Percentiles rank a stretch among this genome's conserved stretches.
These are phyloP conservation scores for Trichoderma simmonsii DNA, from an alignment of 2,329 filamentous ascomycete species.

Conservation along the genomic window DNA sequence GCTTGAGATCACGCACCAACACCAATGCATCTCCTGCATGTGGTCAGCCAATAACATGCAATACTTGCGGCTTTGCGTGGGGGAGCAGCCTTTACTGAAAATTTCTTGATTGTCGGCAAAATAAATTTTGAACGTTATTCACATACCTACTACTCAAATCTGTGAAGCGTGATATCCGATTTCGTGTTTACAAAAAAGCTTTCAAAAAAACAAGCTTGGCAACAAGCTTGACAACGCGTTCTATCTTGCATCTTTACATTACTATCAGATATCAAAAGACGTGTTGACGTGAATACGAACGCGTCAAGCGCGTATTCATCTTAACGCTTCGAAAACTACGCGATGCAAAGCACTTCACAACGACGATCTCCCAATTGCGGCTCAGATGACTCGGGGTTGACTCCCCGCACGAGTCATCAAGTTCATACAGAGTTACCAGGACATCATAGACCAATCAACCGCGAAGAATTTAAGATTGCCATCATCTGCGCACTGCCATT, in stretches of 20 bases:
- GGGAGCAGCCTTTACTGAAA: neutral
- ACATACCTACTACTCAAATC: neutral
- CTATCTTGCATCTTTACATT: neutral
- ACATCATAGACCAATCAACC: neutral
- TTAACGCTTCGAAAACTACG: neutral
- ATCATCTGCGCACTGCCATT: neutral
- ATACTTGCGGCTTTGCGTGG: neutral
- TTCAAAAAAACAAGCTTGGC: neutral
- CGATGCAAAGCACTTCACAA: neutral
- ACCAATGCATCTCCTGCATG: neutral
- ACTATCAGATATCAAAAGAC: no score
- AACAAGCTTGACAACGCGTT: neutral
- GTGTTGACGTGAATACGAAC: neutral
- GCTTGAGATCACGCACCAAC: neutral
- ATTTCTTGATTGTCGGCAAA: neutral
- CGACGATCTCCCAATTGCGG: neutral
- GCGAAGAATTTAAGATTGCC: neutral
- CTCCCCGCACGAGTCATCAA: neutral
- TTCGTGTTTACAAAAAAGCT: neutral
- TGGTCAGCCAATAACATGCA: neutral
- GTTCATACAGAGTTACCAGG: neutral
- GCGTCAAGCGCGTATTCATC: neutral
- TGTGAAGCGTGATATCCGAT: neutral
- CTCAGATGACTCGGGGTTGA: neutral
- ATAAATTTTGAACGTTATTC: neutral